phyloP scores from a whole-genome alignment of 805 yeast species.

The Barnettozyma siamensis region DNA sequence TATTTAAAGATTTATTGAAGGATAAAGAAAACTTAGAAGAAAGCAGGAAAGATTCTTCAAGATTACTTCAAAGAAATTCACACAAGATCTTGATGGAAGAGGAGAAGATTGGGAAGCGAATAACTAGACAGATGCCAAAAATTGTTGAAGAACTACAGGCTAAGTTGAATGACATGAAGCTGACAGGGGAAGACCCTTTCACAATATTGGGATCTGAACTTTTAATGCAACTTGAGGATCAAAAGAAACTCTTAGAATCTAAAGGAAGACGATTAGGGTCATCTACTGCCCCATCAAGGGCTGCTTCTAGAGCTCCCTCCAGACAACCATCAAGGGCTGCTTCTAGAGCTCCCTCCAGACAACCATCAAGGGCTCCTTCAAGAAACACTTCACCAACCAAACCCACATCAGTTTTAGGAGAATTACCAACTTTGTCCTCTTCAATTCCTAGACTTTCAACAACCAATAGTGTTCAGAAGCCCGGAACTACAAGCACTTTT shows the following conservation, averaged over 20 bases:
- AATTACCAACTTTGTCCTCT: background rate
- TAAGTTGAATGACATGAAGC: slow-evolving; percentile 45
- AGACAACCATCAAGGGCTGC: slow-evolving; percentile 17
- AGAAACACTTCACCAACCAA: slow-evolving; percentile 16
- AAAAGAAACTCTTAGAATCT: slow-evolving; percentile 13
- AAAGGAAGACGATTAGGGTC: slow-evolving; percentile 20
- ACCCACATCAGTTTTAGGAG: slow-evolving; percentile 1
- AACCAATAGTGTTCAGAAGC: slow-evolving; percentile 19
- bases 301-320: slow-evolving; percentile 17
- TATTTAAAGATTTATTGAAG: slow-evolving; percentile 46
- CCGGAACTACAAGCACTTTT: slow-evolving; percentile 5
- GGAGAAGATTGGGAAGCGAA: slow-evolving; percentile 64
- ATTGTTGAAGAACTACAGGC: slow-evolving; percentile 46
- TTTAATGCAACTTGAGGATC: slow-evolving; percentile 27
- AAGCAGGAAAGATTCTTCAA: slow-evolving; percentile 72
- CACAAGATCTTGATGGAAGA: slow-evolving; percentile 77
- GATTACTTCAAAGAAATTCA: slow-evolving; percentile 68
- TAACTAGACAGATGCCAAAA: slow-evolving; percentile 64
- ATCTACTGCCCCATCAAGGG: slow-evolving; percentile 18
- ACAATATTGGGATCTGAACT: slow-evolving; percentile 25
- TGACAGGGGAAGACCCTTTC: slow-evolving; percentile 30
- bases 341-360: slow-evolving; percentile 17
- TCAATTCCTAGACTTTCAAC: slow-evolving; percentile 7
- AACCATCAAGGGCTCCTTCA: slow-evolving; percentile 17
- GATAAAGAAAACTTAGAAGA: slow-evolving; percentile 62